phyloP scores from a whole-genome alignment of 2,329 filamentous ascomycete species.

The Botryotinia calthae region DNA sequence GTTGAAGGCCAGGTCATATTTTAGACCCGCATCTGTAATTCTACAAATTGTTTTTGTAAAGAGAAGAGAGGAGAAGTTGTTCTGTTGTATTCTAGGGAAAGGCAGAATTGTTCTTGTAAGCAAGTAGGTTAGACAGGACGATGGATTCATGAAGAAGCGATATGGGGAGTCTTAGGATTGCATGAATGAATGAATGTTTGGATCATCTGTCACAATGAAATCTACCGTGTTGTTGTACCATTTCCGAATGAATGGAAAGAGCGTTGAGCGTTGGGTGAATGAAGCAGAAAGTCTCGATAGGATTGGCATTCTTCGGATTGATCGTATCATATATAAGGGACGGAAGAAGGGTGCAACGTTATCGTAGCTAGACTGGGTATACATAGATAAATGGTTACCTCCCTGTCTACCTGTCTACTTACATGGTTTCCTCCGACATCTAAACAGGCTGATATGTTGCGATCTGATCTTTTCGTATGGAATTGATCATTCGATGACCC shows the following conservation, averaged over 20 bases:
- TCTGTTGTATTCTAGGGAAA: background rate
- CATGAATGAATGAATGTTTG: background rate
- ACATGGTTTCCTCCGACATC: background rate
- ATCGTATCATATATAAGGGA: background rate
- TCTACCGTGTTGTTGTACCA: background rate
- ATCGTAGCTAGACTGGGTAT: background rate
- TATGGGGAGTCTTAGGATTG: background rate
- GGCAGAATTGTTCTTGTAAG: background rate
- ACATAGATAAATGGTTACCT: background rate
- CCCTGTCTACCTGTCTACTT: background rate
- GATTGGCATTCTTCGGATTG: background rate
- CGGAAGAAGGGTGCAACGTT: constrained; percentile 12
- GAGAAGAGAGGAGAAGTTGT: background rate
- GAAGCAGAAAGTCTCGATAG: background rate
- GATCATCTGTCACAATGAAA: constrained; percentile 1
- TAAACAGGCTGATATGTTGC: constrained; percentile 12
- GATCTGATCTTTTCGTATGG: background rate
- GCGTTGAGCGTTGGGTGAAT: background rate
- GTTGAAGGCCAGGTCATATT: constrained; percentile 18
- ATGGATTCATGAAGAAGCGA: background rate
- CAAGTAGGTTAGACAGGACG: background rate
- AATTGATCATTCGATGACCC: background rate
- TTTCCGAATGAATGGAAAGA: constrained; percentile 9
- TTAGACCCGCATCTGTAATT: constrained; percentile 20
- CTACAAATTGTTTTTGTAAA: background rate